Base-by-base conservation (phyloP, 1,139 yeast species). In the Eremothecium gossypii region DNA sequence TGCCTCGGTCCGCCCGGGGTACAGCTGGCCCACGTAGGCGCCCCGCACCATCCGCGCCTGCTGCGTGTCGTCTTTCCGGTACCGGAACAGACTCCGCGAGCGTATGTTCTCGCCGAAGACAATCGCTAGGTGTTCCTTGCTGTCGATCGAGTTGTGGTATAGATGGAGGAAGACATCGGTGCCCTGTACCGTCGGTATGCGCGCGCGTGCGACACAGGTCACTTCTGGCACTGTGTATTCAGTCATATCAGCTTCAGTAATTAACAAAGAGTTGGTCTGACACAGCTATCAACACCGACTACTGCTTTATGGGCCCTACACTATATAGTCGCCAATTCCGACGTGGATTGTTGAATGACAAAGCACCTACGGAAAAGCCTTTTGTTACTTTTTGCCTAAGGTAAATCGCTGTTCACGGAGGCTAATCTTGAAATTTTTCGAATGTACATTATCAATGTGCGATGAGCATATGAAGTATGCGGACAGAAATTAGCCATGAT, bases 11-110 rank as follows among this genome's bases (percentile, higher is more conserved):
- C 98, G 71, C 3, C 97, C 97, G 2, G 97, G 97, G 53, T 76
- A 79, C 45, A 93, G 68, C 55, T 77, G 77, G 9, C 98, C 98
- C 26, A 83, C 76, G 55, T 93, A 93, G 2, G 98, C 98, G 20
- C 99, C 99, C 52, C 98, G 72, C 11, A 94, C 86, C 96, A 91
- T 91, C 51, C 98, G 68, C 57, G 86, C 96, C 55, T 77, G 83
- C 62, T 87, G 97, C 0, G 95, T 70, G 52, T 91, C 99, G 36
- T 77, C 76, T 0, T 68, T 67, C 40, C 86, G 68, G 26, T 40
- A 40, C 33, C 69, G 73, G 64, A 77, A 91, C 42, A 93, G 68
- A 2, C 89, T 69, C 58, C 74, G 71, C 3, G 96, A 85, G 50
- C 95, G 71, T 40, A 93, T 79, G 52, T 83, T 83, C 57, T 86